Conservation (phyloP, 768 basidiomycete genomes). For the Boletus pseudo-olivaceus region DNA sequence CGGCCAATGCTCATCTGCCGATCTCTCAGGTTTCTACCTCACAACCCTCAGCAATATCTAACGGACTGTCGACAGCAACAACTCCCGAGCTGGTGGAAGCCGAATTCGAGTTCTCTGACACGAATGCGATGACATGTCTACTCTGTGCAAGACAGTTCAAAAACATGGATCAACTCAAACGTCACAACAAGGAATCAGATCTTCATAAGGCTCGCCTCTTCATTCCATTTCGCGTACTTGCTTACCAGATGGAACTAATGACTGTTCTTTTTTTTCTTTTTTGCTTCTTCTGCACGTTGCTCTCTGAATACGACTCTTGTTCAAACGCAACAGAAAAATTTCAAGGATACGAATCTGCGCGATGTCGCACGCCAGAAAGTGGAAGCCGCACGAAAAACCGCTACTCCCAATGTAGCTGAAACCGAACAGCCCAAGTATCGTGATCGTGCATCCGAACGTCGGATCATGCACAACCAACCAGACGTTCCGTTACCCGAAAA, state of each 20-base stretch:
- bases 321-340: slow-evolving; percentile 67
- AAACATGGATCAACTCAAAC: slow-evolving; percentile 73
- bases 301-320: background rate
- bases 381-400: slow-evolving; percentile 39
- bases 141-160: slow-evolving; percentile 96
- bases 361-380: slow-evolving; percentile 73
- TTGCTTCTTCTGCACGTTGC: background rate
- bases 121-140: slow-evolving; percentile 70
- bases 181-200: slow-evolving; percentile 92
- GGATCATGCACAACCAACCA: slow-evolving; percentile 89
- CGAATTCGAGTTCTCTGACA: slow-evolving; percentile 84
- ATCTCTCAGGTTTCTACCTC: slow-evolving; percentile 7
- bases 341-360: slow-evolving; percentile 65
- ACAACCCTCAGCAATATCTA: slow-evolving; percentile 15
- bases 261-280: slow-evolving; percentile 20
- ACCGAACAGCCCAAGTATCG: slow-evolving; percentile 79
- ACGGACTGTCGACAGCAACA: slow-evolving; percentile 29
- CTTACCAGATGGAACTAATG: slow-evolving; percentile 29
- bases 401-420: slow-evolving; percentile 24
- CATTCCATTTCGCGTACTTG: slow-evolving; percentile 31
- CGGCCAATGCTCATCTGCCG: background rate
- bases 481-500: slow-evolving; percentile 70
- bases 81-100: slow-evolving; percentile 44
- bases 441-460: slow-evolving; percentile 90
- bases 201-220: slow-evolving; percentile 81